phyloP scores from a whole-genome alignment of 352 stramenopile genomes.

The Phytopythium chamaehyphon region DNA sequence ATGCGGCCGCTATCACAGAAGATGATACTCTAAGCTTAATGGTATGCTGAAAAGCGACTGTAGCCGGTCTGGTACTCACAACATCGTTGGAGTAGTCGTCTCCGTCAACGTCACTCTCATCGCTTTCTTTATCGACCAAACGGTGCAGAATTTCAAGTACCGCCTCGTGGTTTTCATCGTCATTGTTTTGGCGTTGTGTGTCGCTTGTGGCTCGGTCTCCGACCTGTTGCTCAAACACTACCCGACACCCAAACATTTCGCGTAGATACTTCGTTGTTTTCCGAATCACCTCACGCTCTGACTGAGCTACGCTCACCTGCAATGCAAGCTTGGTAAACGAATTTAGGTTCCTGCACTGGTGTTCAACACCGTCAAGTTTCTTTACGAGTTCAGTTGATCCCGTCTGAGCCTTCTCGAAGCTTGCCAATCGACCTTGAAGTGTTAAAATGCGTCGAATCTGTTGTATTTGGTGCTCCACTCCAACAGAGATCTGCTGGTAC shows the following conservation, averaged over 20 bases:
- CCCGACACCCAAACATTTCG: background rate
- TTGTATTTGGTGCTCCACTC: no score
- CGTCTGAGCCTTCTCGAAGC: background rate
- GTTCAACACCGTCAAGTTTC: background rate
- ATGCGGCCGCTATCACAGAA: background rate
- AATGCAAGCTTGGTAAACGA: background rate
- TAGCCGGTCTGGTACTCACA: background rate
- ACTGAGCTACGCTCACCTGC: background rate
- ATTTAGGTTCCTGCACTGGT: background rate
- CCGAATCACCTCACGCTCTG: background rate
- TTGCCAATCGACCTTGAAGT: no score
- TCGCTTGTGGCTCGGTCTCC: no score
- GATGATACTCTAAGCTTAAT: conserved; percentile 1
- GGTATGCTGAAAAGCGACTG: background rate
- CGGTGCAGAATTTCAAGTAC: no score
- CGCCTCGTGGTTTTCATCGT: no score
- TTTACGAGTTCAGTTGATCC: background rate
- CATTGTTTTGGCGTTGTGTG: no score
- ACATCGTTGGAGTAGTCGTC: no score
- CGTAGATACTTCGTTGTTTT: background rate
- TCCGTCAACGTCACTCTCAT: no score
- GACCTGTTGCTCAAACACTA: background rate
- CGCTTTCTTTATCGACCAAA: no score
- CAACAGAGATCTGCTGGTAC: no score
- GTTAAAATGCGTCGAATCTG: no score